Base-by-base conservation (phyloP, 2,329 filamentous ascomycete genomes). In the Juglanconis sp. region DNA sequence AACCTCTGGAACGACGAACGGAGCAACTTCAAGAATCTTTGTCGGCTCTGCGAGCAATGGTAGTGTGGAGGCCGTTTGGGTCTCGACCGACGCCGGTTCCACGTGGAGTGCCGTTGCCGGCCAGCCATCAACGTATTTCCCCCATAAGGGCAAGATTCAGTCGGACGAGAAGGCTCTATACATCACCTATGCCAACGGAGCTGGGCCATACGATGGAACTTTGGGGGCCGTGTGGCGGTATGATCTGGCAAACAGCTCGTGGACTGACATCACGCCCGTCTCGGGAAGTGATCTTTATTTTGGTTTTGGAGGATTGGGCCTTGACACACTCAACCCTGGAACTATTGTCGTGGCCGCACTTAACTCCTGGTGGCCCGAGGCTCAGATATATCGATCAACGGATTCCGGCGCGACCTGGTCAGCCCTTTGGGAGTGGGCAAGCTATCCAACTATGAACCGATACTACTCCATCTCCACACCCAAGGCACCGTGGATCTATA, bases 301-400 rank as follows among this genome's bases (percentile, higher is more conserved):
- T 59, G 83, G 83, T 1, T 86, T 85, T 49, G 83, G 83, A 5
- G 83, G 83, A 2, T 70, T 86, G 1, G 74, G 77, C 0, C 72
- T 86, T 24, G 83, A 86, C 52, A 72, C 79, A 63, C 75, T 80
- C 64, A 80, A 78, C 31, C 77, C 83, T 0, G 83, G 83, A 0
- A 86, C 83, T 0, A 67, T 86, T 15, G 78, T 87, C 50, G 82
- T 85, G 0, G 81, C 83, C 0, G 78, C 77, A 1, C 68, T 86
- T 46, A 87, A 86, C 70, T 80, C 77, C 15, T 86, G 83, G 83
- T 86, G 77, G 71, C 83, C 83, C 0, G 83, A 86, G 62, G 82
- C 78, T 1, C 78, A 83, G 57, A 72, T 86, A 40, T 86, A 79
- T 72, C 73, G 83, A 31, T 84, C 81, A 3, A 81, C 72, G 0